phyloP scores from a whole-genome alignment of 352 stramenopile species.

The Pythium chondricola region DNA sequence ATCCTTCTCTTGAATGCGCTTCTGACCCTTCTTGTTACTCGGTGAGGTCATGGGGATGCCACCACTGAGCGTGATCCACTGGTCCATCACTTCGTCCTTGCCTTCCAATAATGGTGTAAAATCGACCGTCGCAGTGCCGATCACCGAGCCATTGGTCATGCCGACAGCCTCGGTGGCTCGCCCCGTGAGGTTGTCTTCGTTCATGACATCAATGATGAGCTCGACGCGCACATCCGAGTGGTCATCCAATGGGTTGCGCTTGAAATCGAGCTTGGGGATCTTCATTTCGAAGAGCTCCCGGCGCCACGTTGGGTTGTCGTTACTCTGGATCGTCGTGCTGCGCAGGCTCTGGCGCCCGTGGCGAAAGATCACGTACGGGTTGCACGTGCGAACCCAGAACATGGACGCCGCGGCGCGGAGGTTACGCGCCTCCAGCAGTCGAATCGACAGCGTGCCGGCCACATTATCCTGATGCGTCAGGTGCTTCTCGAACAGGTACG shows the following conservation, averaged over 20 bases:
- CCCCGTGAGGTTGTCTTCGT: conserved; percentile 71
- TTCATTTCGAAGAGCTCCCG: conserved; percentile 70
- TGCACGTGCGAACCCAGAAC: conserved; percentile 80
- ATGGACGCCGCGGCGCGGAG: conserved; percentile 65
- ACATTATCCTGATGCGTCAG: conserved; percentile 66
- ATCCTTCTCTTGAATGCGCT: conserved; percentile 30
- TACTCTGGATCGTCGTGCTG: conserved; percentile 60
- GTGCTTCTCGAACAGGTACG: conserved; percentile 80
- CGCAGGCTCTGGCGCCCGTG: conserved; percentile 61
- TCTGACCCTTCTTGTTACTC: conserved; percentile 18
- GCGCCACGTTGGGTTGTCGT: conserved; percentile 73
- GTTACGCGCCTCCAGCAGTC: conserved; percentile 63
- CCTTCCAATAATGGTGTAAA: conserved; percentile 67
- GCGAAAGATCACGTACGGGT: conserved; percentile 82
- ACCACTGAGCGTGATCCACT: conserved; percentile 66
- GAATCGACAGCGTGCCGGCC: conserved; percentile 63
- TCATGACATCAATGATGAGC: conserved; percentile 76
- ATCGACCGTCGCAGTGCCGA: conserved; percentile 61
- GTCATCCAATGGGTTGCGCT: conserved; percentile 41
- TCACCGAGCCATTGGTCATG: conserved; percentile 69
- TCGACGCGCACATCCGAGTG: conserved; percentile 72
- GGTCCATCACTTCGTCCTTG: conserved; percentile 74
- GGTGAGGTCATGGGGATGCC: conserved; percentile 19
- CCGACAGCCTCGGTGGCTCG: conserved; percentile 74
- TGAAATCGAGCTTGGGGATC: conserved; percentile 61